Conservation (phyloP, 805 yeast species). For the Teunomyces panamensis region DNA sequence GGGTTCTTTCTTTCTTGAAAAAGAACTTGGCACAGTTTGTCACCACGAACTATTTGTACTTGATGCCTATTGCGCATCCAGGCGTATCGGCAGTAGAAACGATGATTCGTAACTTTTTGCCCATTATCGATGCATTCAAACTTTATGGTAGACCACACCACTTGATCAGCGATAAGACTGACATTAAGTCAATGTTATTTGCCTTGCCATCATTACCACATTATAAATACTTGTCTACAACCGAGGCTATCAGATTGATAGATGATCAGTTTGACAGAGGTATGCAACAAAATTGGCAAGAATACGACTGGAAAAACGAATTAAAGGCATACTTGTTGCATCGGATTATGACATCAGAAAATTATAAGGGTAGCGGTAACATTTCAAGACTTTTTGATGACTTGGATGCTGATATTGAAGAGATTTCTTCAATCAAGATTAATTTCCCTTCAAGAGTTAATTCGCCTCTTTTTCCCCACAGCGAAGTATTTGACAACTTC, state of each 20-base stretch:
- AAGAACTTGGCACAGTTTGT: constrained; percentile 27
- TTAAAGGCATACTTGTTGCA: constrained; percentile 17
- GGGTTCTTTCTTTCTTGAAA: constrained; percentile 23
- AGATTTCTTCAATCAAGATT: constrained; percentile 8
- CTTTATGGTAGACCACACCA: constrained; percentile 75
- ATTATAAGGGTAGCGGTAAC: constrained; percentile 36
- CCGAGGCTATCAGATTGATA: constrained; percentile 22
- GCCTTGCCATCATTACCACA: constrained; percentile 75
- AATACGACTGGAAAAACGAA: constrained; percentile 25
- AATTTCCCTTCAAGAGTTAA: constrained; percentile 1
- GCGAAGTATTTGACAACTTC: constrained; percentile 4
- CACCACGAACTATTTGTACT: constrained; percentile 46
- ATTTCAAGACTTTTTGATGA: constrained; percentile 30
- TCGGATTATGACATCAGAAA: constrained; percentile 13
- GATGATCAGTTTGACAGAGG: constrained; percentile 17
- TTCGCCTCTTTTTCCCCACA: neutral
- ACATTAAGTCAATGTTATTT: constrained; percentile 63
- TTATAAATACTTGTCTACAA: constrained; percentile 49
- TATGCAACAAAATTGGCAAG: constrained; percentile 23
- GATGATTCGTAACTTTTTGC: constrained; percentile 66
- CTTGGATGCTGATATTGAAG: constrained; percentile 14
- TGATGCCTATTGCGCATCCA: constrained; percentile 71
- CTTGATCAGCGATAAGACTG: constrained; percentile 69
- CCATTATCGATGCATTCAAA: constrained; percentile 66
- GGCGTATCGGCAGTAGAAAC: constrained; percentile 73